Conservation (phyloP, 768 basidiomycete species). For the Leccinum sublutescens region DNA sequence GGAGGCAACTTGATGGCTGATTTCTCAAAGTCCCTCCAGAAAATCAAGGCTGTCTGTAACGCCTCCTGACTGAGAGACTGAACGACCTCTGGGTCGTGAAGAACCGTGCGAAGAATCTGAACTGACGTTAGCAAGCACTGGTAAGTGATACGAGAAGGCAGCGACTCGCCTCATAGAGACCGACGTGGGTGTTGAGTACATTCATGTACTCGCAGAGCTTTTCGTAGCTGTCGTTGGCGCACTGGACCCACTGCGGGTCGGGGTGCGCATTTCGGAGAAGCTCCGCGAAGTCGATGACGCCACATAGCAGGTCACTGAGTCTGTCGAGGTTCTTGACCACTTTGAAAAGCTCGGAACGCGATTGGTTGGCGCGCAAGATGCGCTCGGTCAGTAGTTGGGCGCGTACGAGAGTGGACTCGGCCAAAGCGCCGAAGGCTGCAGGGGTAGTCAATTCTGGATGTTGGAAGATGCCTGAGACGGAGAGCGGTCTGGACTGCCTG, state of each 20-base stretch:
- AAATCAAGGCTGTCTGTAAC: slow-evolving; percentile 86
- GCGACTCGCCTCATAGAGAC: slow-evolving; percentile 77
- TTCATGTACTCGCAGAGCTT: slow-evolving; percentile 97
- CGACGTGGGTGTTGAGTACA: slow-evolving; percentile 89
- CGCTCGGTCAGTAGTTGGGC: slow-evolving; percentile 83
- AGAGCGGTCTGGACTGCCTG: slow-evolving; percentile 40
- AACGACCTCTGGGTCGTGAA: slow-evolving; percentile 66
- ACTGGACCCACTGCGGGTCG: slow-evolving; percentile 76
- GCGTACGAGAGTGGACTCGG: slow-evolving; percentile 75
- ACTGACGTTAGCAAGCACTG: slow-evolving; percentile 19
- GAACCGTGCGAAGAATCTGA: slow-evolving; percentile 69
- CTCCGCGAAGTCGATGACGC: slow-evolving; percentile 95
- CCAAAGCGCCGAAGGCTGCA: slow-evolving; percentile 63
- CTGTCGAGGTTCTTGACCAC: slow-evolving; percentile 96
- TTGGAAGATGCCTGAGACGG: slow-evolving; percentile 79
- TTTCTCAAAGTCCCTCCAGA: slow-evolving; percentile 96
- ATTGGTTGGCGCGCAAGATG: slow-evolving; percentile 71
- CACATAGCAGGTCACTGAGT: slow-evolving; percentile 92
- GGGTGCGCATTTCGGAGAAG: slow-evolving; percentile 93
- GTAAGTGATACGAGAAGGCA: slow-evolving; percentile 5
- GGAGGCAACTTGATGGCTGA: slow-evolving; percentile 91
- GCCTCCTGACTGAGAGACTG: slow-evolving; percentile 70
- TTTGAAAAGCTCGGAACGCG: slow-evolving; percentile 70
- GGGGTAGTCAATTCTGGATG: slow-evolving; percentile 74
- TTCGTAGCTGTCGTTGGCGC: slow-evolving; percentile 87